Conservation (phyloP, 805 yeast genomes). For the Kodamaea laetipori region DNA sequence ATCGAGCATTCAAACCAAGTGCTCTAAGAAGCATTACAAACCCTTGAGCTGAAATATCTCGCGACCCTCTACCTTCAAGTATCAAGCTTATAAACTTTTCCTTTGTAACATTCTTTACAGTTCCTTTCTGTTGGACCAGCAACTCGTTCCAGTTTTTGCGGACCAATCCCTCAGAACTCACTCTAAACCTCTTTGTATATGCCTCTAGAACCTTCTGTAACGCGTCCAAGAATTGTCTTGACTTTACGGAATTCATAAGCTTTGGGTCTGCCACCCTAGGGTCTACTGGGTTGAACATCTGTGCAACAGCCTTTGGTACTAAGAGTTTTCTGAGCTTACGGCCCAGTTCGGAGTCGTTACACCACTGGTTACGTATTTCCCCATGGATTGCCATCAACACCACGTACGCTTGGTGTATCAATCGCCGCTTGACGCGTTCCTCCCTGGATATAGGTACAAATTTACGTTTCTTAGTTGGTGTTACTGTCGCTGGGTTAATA, state of each 20-base stretch:
- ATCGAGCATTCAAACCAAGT: slow-evolving; percentile 67
- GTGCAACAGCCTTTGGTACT: slow-evolving; percentile 47
- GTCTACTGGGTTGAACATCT: slow-evolving; percentile 26
- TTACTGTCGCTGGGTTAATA: slow-evolving; percentile 15
- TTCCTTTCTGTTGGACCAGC: slow-evolving; percentile 22
- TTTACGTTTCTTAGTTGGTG: slow-evolving; percentile 26
- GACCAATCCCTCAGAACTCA: slow-evolving; percentile 42
- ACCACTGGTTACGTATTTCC: slow-evolving; percentile 70
- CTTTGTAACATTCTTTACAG: slow-evolving; percentile 32
- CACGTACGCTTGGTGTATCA: slow-evolving; percentile 60
- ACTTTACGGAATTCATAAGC: slow-evolving; percentile 38
- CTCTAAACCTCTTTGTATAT: slow-evolving; percentile 60
- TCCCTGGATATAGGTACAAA: slow-evolving; percentile 49
- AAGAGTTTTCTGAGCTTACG: slow-evolving; percentile 45
- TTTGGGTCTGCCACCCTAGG: slow-evolving; percentile 8
- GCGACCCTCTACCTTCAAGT: slow-evolving; percentile 57
- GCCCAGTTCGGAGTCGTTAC: slow-evolving; percentile 51
- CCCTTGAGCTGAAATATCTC: slow-evolving; percentile 85
- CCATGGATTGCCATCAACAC: slow-evolving; percentile 68
- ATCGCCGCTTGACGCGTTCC: slow-evolving; percentile 54
- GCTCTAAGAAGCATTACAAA: slow-evolving; percentile 77
- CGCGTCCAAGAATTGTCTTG: slow-evolving; percentile 76
- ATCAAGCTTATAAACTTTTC: slow-evolving; percentile 48
- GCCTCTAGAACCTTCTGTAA: slow-evolving; percentile 63
- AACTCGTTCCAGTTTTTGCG: slow-evolving; percentile 40